phyloP scores from a whole-genome alignment of 2,329 filamentous ascomycete genomes.

The Elsinoe perseae region DNA sequence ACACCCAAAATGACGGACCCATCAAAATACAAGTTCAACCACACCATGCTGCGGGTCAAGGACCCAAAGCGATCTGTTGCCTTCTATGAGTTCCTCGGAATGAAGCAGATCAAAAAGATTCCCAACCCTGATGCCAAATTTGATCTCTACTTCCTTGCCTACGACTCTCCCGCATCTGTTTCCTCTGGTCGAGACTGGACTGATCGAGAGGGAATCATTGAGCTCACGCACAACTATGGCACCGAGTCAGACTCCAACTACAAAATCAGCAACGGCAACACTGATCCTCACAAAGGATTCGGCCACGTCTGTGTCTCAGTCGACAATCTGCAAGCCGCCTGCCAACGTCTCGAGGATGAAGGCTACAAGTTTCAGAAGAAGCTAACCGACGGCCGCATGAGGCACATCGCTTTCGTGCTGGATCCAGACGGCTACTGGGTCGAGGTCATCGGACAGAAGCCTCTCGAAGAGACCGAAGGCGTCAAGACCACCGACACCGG shows the following conservation, averaged over 20 bases:
- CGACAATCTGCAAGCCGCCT: slow-evolving; percentile 72
- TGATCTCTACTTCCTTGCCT: slow-evolving; percentile 90
- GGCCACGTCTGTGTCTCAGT: slow-evolving; percentile 73
- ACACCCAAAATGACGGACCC: slow-evolving; percentile 52
- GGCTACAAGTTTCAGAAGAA: slow-evolving; percentile 96
- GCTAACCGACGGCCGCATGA: slow-evolving; percentile 79
- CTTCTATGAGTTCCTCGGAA: slow-evolving; percentile 89
- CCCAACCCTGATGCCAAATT: slow-evolving; percentile 83
- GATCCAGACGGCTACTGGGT: slow-evolving; percentile 51
- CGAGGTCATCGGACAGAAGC: slow-evolving; percentile 68
- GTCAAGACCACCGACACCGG: slow-evolving; percentile 63
- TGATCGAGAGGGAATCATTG: slow-evolving; percentile 74
- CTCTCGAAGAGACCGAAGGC: slow-evolving; percentile 62
- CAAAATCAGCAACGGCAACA: slow-evolving; percentile 79
- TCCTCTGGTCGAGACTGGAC: slow-evolving; percentile 66
- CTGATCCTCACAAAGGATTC: slow-evolving; percentile 73
- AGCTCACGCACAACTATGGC: slow-evolving; percentile 78
- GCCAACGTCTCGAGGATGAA: slow-evolving; percentile 78
- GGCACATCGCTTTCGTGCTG: slow-evolving; percentile 78
- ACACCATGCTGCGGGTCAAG: slow-evolving; percentile 66
- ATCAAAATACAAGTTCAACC: slow-evolving; percentile 58
- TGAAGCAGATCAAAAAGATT: slow-evolving; percentile 74
- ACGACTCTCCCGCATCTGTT: slow-evolving; percentile 67
- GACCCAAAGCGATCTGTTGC: slow-evolving; percentile 73
- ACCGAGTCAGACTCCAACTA: slow-evolving; percentile 78